Base-by-base conservation (phyloP, 306 rosid genomes). In the Morella rubra region DNA sequence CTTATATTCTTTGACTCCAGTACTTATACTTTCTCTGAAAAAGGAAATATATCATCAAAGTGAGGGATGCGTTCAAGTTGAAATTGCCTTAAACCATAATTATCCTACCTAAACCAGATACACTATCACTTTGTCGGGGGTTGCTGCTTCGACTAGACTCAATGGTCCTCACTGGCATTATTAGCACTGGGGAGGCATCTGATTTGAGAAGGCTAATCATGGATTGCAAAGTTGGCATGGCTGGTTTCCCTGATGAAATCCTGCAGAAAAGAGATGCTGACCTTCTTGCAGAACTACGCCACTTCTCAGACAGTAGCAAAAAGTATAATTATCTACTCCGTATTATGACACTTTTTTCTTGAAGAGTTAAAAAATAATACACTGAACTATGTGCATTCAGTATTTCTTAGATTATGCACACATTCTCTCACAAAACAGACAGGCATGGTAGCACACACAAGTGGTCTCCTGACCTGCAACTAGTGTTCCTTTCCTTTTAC, bases 61-160 rank as follows among this genome's bases (percentile, higher is more conserved):
- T 55, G 45, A 50, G 46, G 60, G 18, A 60, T 66, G 70, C 27
- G 52, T 53, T 40, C 16, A 44, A 78, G 77, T 60, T 73, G 65
- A 80, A 68, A 54, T 10, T 61, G 45, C 72, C 79, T 83, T 82
- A 27, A 27, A 27, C 66, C 62, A 58, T 79, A 70, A 72, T 54
- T 81, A 72, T 85, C 62, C 73, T 81, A 65, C 58, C 55, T 70
- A 76, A 86, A 73, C 86, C 96, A 91, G 98, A 90, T 82, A 87
- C 65, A 59, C 75, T 77, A 73, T 85, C 97, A 74, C 59, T 77
- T 58, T 84, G 91, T 82, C 90, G 93, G 73, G 92, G 83, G 79
- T 66, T 91, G 85, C 86, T 93, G 80, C 93, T 86, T 86, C 93
- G 93, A 81, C 85, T 93, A 77, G 98, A 93, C 75, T 81, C 96